Base-by-base conservation (phyloP, 352 stramenopile genomes). In the Thalassiosira oceanica region DNA sequence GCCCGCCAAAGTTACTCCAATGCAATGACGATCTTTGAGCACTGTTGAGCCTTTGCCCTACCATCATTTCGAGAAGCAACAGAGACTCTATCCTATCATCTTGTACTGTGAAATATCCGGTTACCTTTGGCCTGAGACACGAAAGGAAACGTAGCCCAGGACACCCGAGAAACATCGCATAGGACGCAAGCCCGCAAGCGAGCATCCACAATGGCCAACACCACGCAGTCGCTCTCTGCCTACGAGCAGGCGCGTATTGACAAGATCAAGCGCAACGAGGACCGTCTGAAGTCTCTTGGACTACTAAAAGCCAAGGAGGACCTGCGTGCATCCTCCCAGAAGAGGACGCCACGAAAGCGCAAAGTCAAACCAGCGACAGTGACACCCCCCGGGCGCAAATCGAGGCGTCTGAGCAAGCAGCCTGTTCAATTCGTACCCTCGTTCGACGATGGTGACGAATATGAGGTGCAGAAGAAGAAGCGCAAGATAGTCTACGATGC, bases 231-330 rank as follows among this genome's bases (percentile, higher is more conserved):
- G 27, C 48, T 82, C 27, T 85, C 80, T 6, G 55, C 74, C 15
- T 88, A 88, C 35, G 80, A 88, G 51, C 53, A 54, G 16, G 7
- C 57, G 20, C 74, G 80, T 18, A 24, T 71, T 0, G 73, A 86
- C 41, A 56, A 63, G 41, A 88, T 88, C 42, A 55, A 72, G 18
- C 61, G 73, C 15, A 88, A 88, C 52, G 48, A 86, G 27, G 71
- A 61, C 18, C 72, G 76, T 28, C 48, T 88, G 11, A 65, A 42
- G 29, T 49, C 26, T 41, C 60, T 86, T 23, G 80, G 80, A 10
- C 54, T 88, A 0, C 8, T 66, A 7, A 39, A 79, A 21, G 41
- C 16, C 27, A 73, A 63, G 27, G 42, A 65, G 51, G 43, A 49
- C 13, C 5, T 66, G 33, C 28, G 28, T 27, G 18, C 16, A 10